Base-by-base conservation (phyloP, 2,329 filamentous ascomycete genomes). In the Metarhizium guizhouense region DNA sequence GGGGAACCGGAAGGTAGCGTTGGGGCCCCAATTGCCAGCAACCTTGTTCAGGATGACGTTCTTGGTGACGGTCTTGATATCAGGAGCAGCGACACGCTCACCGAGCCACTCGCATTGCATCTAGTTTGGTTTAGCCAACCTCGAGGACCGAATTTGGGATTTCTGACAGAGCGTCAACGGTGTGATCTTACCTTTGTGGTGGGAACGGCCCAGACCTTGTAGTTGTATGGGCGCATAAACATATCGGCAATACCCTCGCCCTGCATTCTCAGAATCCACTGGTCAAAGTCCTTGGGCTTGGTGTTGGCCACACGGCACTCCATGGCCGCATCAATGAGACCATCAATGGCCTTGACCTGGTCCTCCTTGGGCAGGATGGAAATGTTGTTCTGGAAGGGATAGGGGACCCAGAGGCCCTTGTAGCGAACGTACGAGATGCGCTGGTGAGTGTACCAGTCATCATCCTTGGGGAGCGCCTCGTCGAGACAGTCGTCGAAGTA, bases 351-450 rank as follows among this genome's bases (percentile, higher is more conserved):
- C 70, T 83, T 86, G 63, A 96, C 91, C 78, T 99, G 92, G 68
- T 99, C 94, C 63, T 96, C 90, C 81, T 96, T 95, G 72, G 90
- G 88, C 69, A 99, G 78, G 86, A 96, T 93, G 67, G 94, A 95
- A 71, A 99, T 93, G 81, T 99, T 99, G 85, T 97, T 99, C 80
- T 99, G 94, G 86, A 99, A 96, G 61, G 94, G 94, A 77, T 99
- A 99, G 54, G 94, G 93, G 57, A 99, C 94, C 94, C 94, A 99
- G 69, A 90, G 82, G 63, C 82, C 81, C 85, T 95, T 93, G 87
- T 91, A 96, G 70, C 94, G 92, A 65, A 99, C 93, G 73, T 99
- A 99, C 61, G 94, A 99, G 76, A 99, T 94, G 71, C 94, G 92
- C 81, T 99, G 88, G 80, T 99, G 94, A 62, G 85, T 90, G 77